These are phyloP conservation scores for Lyophyllum shimeji DNA, from an alignment of 768 basidiomycete species.

Conservation along the genomic window DNA sequence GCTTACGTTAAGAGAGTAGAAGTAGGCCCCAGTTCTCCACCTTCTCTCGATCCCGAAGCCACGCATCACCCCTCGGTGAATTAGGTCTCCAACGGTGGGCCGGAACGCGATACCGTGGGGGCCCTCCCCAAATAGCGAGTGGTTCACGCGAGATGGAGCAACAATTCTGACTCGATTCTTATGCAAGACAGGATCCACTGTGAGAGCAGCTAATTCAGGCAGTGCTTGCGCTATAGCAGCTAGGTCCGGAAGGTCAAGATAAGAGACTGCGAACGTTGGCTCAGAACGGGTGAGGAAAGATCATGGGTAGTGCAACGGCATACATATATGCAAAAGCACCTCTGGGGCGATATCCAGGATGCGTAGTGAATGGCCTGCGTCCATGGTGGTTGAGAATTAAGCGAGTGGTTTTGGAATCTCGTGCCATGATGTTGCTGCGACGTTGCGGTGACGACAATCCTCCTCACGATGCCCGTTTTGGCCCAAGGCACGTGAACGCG, in stretches of 20 bases:
- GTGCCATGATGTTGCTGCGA: slow-evolving; percentile 3
- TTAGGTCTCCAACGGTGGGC: slow-evolving; percentile 65
- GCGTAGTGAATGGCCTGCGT: slow-evolving; percentile 18
- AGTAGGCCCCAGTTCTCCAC: slow-evolving; percentile 66
- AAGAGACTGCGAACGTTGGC: slow-evolving; percentile 48
- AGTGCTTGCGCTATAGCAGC: slow-evolving; percentile 48
- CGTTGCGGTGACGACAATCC: slow-evolving; percentile 3
- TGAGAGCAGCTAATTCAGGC: slow-evolving; percentile 46
- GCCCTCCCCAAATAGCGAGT: slow-evolving; percentile 61
- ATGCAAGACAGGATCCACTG: slow-evolving; percentile 65
- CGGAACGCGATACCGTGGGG: slow-evolving; percentile 56
- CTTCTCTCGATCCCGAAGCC: slow-evolving; percentile 65
- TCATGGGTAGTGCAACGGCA: slow-evolving; percentile 16
- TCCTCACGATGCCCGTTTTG: neutral
- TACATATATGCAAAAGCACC: slow-evolving; percentile 58
- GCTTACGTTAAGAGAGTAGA: slow-evolving; percentile 61
- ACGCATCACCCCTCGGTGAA: slow-evolving; percentile 68
- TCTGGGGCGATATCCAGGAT: slow-evolving; percentile 52
- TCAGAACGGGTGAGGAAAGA: neutral
- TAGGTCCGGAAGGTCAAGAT: slow-evolving; percentile 73
- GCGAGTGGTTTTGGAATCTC: neutral
- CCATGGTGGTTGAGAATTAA: slow-evolving; percentile 13
- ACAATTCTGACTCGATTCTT: slow-evolving; percentile 58
- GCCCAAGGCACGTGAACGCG: slow-evolving; percentile 8
- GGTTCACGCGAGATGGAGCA: slow-evolving; percentile 65